Evolutionary conservation across 345 rosid genomes (phyloP).

Genomic region (Euphorbia lathyris): DNA sequence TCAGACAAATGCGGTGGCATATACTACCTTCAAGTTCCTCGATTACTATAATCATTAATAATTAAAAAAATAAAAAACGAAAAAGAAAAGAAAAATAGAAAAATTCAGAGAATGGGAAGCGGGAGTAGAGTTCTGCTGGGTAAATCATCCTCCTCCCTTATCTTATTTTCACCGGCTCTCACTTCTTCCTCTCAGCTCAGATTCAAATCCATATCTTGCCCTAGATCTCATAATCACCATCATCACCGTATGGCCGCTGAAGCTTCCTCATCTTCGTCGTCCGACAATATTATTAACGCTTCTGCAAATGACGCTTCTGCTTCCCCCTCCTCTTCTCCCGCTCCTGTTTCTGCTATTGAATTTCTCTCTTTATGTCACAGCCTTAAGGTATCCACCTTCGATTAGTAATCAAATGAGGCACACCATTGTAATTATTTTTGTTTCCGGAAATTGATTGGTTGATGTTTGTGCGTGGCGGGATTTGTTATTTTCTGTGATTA

Average conservation of each 20-base stretch:
- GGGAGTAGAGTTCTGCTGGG: conserved; percentile 45
- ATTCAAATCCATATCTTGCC: conserved; percentile 29
- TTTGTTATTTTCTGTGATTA: conserved; percentile 12
- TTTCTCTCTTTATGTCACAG: conserved; percentile 89
- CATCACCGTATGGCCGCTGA: conserved; percentile 43
- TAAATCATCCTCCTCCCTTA: conserved; percentile 41
- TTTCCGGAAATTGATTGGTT: not conserved
- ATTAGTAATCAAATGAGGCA: not conserved
- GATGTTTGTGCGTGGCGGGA: not conserved
- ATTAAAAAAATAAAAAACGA: no score
- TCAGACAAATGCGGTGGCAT: not conserved
- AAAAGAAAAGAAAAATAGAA: not conserved
- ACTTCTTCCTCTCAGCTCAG: conserved; percentile 35
- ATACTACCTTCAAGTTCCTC: not conserved
- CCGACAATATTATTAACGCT: conserved; percentile 27
- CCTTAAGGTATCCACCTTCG: conserved; percentile 53
- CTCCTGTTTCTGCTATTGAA: conserved; percentile 71
- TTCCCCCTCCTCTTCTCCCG: conserved; percentile 21
- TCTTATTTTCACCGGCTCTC: conserved; percentile 40
- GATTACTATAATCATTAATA: not conserved
- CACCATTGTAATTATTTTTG: not conserved
- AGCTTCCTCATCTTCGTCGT: conserved; percentile 40
- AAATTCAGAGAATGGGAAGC: conserved; percentile 35
- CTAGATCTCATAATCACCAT: conserved; percentile 36
- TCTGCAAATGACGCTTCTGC: conserved; percentile 16